A percentile compares a stretch with the other conserved stretches of the same genome.
Evolutionary conservation across 2,329 filamentous ascomycete genomes (phyloP).

Genomic region (Magnaporthales sp.): DNA sequence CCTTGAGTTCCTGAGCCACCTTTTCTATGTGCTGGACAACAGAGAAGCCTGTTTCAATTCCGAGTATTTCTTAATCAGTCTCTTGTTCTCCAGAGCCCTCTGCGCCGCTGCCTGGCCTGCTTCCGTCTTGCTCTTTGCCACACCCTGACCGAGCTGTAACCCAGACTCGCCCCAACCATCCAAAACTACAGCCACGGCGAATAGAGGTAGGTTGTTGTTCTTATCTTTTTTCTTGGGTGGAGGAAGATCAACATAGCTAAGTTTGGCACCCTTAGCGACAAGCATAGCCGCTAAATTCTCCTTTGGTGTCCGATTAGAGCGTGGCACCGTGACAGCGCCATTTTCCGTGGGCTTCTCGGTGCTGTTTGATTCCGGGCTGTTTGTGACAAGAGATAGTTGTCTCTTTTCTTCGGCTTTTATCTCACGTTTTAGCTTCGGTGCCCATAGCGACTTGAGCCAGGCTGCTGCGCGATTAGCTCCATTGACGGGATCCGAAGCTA

Average conservation of each 20-base stretch:
- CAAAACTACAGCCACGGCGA: conserved; percentile 55
- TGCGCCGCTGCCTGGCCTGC: conserved; percentile 60
- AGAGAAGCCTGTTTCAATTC: conserved; percentile 35
- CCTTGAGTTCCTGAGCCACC: not conserved
- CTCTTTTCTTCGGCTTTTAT: conserved; percentile 32
- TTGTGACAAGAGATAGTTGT: not conserved
- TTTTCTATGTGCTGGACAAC: not conserved
- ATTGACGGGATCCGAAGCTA: conserved; percentile 55
- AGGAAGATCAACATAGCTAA: conserved; percentile 53
- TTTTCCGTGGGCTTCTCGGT: conserved; percentile 6
- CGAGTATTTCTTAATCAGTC: conserved; percentile 43
- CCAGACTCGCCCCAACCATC: conserved; percentile 60
- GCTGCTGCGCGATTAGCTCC: conserved; percentile 53
- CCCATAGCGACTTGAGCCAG: conserved; percentile 75
- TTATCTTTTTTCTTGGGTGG: conserved; percentile 45
- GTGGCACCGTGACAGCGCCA: conserved; percentile 7
- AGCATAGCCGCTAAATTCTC: conserved; percentile 42
- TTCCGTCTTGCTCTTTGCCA: conserved; percentile 58
- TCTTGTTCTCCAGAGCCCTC: conserved; percentile 56
- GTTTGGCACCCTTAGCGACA: conserved; percentile 44
- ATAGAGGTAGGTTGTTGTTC: conserved; percentile 44
- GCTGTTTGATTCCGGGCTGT: not conserved
- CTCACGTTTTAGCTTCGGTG: conserved; percentile 48
- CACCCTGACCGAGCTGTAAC: conserved; percentile 50
- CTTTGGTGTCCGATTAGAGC: conserved; percentile 35